Percentiles rank a stretch among this genome's conserved stretches.
These are phyloP conservation scores for Orobanche coerulescens DNA, from an alignment of 257 asterid species.

Conservation along the genomic window DNA sequence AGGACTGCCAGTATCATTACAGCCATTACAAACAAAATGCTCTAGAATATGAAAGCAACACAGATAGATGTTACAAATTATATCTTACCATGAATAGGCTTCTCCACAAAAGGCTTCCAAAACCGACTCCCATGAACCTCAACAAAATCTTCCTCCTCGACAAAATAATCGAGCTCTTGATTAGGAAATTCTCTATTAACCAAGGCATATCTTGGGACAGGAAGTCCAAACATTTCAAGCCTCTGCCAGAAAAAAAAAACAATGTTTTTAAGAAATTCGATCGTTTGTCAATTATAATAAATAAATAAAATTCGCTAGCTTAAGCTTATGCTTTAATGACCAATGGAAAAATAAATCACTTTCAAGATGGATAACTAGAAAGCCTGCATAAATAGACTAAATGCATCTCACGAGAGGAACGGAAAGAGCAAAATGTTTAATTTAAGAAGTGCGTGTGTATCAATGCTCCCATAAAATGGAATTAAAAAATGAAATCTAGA, in stretches of 20 bases:
- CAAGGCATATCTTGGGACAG: constrained; percentile 84
- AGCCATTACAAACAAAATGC: background rate
- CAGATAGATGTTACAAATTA: background rate
- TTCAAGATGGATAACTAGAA: background rate
- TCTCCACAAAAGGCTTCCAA: constrained; percentile 98
- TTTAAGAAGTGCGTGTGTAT: background rate
- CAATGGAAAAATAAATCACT: background rate
- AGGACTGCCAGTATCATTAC: background rate
- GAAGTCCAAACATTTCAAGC: constrained; percentile 79
- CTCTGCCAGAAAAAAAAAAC: constrained; percentile 35
- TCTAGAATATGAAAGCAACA: background rate
- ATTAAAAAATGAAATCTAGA: background rate
- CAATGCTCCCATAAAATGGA: background rate
- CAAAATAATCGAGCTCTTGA: constrained; percentile 81
- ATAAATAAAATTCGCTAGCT: background rate
- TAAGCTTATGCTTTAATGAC: background rate
- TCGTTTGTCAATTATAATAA: background rate
- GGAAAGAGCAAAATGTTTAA: background rate
- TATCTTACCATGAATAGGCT: constrained; percentile 76
- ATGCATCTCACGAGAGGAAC: background rate
- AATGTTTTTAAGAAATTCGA: background rate
- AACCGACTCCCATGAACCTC: constrained; percentile 81
- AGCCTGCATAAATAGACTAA: background rate
- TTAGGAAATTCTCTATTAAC: constrained; percentile 74
- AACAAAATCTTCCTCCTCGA: constrained; percentile 92